A percentile compares a stretch with the other conserved stretches of the same genome.
Evolutionary conservation across 306 rosid species (phyloP).

Genomic region (Vachellia pachyceras): DNA sequence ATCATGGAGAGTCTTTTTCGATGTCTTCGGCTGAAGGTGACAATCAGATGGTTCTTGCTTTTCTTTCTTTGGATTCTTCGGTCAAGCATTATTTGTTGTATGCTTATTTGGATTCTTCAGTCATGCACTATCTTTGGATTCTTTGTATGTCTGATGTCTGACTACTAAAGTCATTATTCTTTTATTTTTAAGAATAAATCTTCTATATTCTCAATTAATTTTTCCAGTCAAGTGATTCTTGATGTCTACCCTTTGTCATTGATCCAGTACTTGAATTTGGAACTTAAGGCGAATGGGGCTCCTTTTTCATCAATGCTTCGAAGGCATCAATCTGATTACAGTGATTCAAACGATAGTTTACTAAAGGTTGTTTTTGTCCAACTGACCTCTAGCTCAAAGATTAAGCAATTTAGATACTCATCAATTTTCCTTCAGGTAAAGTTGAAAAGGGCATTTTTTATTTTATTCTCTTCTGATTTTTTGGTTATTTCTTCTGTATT

Average conservation of each 20-base stretch:
- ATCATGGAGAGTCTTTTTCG: conserved; percentile 59
- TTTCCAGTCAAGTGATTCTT: conserved; percentile 16
- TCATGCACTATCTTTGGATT: too few species aligned
- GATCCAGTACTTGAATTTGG: conserved; percentile 75
- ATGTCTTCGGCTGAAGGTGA: conserved; percentile 64
- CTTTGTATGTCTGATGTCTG: conserved; percentile 34
- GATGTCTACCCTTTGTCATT: conserved; percentile 33
- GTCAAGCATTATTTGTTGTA: too few species aligned
- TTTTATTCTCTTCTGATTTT: too few species aligned
- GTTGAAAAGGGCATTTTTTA: too few species aligned
- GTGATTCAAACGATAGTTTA: conserved; percentile 60
- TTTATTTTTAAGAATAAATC: conserved; percentile 13
- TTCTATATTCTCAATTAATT: conserved; percentile 13
- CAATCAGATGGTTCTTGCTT: conserved; percentile 11
- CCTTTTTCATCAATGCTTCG: conserved; percentile 98
- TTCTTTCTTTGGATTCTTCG: neutral
- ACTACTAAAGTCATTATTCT: conserved; percentile 25
- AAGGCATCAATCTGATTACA: conserved; percentile 63
- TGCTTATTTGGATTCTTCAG: too few species aligned
- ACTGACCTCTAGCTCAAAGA: conserved; percentile 60
- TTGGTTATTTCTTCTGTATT: too few species aligned
- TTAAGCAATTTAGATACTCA: conserved; percentile 72
- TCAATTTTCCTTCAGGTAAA: conserved; percentile 95
- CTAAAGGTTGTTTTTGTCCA: conserved; percentile 69
- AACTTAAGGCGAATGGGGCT: conserved; percentile 89